These are phyloP conservation scores for Camelina sativa DNA, from an alignment of 345 rosid species.

Conservation along the genomic window DNA sequence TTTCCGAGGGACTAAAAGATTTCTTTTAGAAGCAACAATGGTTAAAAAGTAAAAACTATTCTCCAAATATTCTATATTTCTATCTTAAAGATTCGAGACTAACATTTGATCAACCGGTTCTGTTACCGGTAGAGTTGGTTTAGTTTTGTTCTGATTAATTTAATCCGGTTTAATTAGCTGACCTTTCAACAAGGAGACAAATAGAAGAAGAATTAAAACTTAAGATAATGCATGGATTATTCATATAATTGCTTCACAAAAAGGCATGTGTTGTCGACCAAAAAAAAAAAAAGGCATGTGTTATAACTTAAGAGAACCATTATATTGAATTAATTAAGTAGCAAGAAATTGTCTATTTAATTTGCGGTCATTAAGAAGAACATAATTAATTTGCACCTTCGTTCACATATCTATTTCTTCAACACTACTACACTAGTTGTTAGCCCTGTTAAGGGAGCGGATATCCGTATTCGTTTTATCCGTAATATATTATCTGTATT, in stretches of 20 bases:
- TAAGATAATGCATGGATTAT: no score
- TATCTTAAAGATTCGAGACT: neutral
- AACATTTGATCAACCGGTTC: neutral
- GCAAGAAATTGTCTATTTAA: neutral
- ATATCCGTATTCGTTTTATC: no score
- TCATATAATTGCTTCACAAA: no score
- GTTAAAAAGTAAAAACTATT: neutral
- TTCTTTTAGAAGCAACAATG: no score
- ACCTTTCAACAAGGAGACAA: neutral
- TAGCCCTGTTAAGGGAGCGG: no score
- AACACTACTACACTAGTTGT: neutral
- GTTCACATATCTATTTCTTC: neutral
- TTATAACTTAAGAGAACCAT: neutral
- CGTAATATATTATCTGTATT: no score
- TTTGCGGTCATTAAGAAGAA: neutral
- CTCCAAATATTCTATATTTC: slow-evolving; percentile 11
- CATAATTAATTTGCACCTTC: neutral
- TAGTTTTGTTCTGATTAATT: neutral
- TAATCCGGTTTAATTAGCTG: neutral
- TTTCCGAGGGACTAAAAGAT: neutral
- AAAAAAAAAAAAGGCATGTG: no score
- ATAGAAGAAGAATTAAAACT: no score
- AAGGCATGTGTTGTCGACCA: neutral
- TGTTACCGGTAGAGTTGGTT: neutral
- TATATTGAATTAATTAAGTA: neutral